Conservation (phyloP, 352 stramenopile species). For the Lagenidium sp. region DNA sequence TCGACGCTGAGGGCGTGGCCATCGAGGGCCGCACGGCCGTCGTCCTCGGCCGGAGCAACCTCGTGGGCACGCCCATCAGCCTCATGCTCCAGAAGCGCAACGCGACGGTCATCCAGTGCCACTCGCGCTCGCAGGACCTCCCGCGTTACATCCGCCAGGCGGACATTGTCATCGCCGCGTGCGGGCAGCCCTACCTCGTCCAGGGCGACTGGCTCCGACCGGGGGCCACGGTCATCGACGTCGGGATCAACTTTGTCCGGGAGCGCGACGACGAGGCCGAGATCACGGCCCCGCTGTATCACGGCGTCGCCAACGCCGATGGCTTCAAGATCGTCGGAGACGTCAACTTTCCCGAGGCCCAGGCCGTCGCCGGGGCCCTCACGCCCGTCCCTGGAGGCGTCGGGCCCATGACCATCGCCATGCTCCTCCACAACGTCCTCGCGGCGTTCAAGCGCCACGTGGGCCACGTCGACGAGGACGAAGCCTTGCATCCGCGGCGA, state of each 20-base stretch:
- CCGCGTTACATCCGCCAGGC: slow-evolving; percentile 83
- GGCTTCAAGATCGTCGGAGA: slow-evolving; percentile 98
- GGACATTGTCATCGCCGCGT: slow-evolving; percentile 97
- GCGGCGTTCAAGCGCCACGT: slow-evolving; percentile 63
- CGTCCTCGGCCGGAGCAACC: slow-evolving; percentile 95
- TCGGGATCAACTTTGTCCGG: slow-evolving; percentile 98
- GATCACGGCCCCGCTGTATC: slow-evolving; percentile 19
- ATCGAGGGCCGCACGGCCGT: slow-evolving; percentile 94
- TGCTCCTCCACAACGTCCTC: slow-evolving; percentile 89
- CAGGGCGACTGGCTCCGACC: slow-evolving; percentile 95
- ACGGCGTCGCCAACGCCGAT: slow-evolving; percentile 45
- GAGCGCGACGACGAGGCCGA: slow-evolving; percentile 18
- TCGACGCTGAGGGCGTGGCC: slow-evolving; percentile 83
- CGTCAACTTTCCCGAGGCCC: slow-evolving; percentile 88
- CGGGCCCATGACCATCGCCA: slow-evolving; percentile 98
- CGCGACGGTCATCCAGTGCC: slow-evolving; percentile 97
- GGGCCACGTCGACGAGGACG: slow-evolving; percentile 6
- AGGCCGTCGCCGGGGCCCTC: slow-evolving; percentile 82
- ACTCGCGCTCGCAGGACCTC: slow-evolving; percentile 92
- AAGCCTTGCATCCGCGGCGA: background rate
- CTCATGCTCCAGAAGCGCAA: slow-evolving; percentile 94
- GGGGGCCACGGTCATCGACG: slow-evolving; percentile 96
- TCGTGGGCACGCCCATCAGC: slow-evolving; percentile 96
- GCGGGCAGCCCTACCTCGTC: slow-evolving; percentile 93
- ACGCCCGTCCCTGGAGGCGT: slow-evolving; percentile 98